Conservation (phyloP, 352 stramenopile genomes). For the Pythium utonaiense region DNA sequence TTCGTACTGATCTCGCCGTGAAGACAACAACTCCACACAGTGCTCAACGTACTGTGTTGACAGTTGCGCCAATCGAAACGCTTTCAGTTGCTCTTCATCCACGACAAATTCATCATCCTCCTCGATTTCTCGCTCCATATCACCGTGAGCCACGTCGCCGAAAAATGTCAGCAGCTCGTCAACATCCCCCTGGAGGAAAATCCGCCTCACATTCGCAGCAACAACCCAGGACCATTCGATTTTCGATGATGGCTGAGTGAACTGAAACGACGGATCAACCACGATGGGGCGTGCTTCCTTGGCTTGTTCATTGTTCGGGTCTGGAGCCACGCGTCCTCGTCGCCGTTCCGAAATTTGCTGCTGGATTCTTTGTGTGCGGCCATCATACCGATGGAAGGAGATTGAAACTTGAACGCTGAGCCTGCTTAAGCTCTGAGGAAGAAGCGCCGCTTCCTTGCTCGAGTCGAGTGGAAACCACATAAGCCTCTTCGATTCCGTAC, state of each 20-base stretch:
- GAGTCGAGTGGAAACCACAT: slow-evolving; percentile 24
- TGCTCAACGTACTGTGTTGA: slow-evolving; percentile 70
- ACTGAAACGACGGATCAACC: slow-evolving; percentile 52
- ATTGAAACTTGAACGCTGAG: slow-evolving; percentile 20
- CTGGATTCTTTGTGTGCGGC: slow-evolving; percentile 3
- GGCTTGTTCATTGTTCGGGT: background rate
- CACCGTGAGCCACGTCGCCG: slow-evolving; percentile 45
- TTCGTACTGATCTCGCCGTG: slow-evolving; percentile 38
- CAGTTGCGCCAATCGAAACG: slow-evolving; percentile 55
- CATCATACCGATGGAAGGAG: slow-evolving; percentile 3
- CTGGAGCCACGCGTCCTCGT: background rate
- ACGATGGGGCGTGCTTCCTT: slow-evolving; percentile 9
- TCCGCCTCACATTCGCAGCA: slow-evolving; percentile 44
- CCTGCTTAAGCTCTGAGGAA: background rate
- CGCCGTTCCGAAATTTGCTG: slow-evolving; percentile 7
- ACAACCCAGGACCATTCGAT: slow-evolving; percentile 64
- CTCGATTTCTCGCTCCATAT: slow-evolving; percentile 47
- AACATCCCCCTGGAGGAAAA: slow-evolving; percentile 69
- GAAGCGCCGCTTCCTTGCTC: background rate
- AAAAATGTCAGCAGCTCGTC: slow-evolving; percentile 53
- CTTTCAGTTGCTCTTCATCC: slow-evolving; percentile 38
- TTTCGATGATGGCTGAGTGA: slow-evolving; percentile 37
- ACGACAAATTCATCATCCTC: slow-evolving; percentile 50
- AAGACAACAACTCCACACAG: slow-evolving; percentile 42
- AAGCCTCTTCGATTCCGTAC: background rate